These are phyloP conservation scores for Paxillus rubicundulus DNA, from an alignment of 768 basidiomycete species.

Conservation along the genomic window DNA sequence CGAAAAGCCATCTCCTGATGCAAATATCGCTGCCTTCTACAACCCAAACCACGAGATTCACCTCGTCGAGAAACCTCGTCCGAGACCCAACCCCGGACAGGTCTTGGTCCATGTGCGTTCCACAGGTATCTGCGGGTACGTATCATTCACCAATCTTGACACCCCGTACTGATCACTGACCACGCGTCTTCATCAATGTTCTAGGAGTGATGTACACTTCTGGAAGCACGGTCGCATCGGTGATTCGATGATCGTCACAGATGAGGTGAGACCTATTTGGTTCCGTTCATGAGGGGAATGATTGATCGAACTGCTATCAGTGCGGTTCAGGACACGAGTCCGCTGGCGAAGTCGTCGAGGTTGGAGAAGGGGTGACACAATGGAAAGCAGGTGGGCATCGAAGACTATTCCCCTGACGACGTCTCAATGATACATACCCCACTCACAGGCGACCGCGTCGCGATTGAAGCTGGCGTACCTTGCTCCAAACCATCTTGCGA, in stretches of 20 bases:
- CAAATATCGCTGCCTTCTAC: slow-evolving; percentile 64
- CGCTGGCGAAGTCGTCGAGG: slow-evolving; percentile 62
- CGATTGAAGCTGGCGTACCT: slow-evolving; percentile 68
- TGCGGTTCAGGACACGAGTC: slow-evolving; percentile 72
- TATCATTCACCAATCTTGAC: slow-evolving; percentile 1
- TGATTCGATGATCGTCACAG: slow-evolving; percentile 67
- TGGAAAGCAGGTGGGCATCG: slow-evolving; percentile 53
- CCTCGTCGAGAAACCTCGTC: slow-evolving; percentile 62
- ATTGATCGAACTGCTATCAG: slow-evolving; percentile 27
- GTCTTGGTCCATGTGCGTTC: slow-evolving; percentile 65
- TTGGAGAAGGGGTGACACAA: slow-evolving; percentile 62
- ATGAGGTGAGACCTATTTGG: slow-evolving; percentile 43
- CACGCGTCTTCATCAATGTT: not conserved
- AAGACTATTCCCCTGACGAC: not conserved
- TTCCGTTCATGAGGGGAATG: not conserved
- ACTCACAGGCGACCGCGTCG: slow-evolving; percentile 57
- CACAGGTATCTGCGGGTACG: slow-evolving; percentile 69
- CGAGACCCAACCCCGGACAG: slow-evolving; percentile 60
- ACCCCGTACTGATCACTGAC: not conserved
- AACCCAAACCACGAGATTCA: slow-evolving; percentile 63
- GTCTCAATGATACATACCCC: slow-evolving; percentile 4
- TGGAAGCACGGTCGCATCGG: slow-evolving; percentile 71
- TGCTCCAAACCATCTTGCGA: slow-evolving; percentile 62
- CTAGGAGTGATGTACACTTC: slow-evolving; percentile 70
- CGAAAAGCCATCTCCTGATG: slow-evolving; percentile 46